Evolutionary conservation across 495 filamentous ascomycete genomes (phyloP).

Genomic region (Podospora australis): DNA sequence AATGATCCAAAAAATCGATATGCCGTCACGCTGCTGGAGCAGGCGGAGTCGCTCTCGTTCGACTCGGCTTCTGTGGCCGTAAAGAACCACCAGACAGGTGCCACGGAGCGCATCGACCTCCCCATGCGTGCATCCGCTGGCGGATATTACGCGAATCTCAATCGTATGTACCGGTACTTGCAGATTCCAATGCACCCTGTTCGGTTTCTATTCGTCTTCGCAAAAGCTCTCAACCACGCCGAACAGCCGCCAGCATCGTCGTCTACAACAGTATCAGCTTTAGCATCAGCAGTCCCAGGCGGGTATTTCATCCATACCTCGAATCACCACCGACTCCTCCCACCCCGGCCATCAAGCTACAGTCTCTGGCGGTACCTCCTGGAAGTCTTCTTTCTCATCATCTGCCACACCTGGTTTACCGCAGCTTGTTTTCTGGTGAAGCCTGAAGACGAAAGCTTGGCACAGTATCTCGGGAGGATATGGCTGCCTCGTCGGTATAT

Average conservation of each 20-base stretch:
- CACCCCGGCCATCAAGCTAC: slow-evolving; percentile 24
- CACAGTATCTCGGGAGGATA: slow-evolving; percentile 40
- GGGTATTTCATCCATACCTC: slow-evolving; percentile 41
- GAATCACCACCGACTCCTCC: slow-evolving; percentile 42
- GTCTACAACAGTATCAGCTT: not conserved
- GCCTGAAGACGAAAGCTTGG: slow-evolving; percentile 31
- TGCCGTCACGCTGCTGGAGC: slow-evolving; percentile 43
- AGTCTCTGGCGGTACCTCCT: slow-evolving; percentile 25
- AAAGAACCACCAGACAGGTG: slow-evolving; percentile 11
- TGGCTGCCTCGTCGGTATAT: slow-evolving; percentile 37
- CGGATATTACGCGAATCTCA: slow-evolving; percentile 49
- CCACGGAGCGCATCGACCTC: slow-evolving; percentile 40
- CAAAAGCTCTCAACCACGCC: slow-evolving; percentile 5
- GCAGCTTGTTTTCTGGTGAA: slow-evolving; percentile 40
- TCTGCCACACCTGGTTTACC: slow-evolving; percentile 27
- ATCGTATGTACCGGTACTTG: slow-evolving; percentile 48
- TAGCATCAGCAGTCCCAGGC: not conserved
- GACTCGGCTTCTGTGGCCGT: slow-evolving; percentile 37
- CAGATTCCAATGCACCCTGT: slow-evolving; percentile 38
- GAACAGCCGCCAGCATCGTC: too few species aligned
- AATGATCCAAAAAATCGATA: slow-evolving; percentile 38
- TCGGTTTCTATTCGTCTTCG: slow-evolving; percentile 42
- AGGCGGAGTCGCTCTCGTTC: slow-evolving; percentile 32
- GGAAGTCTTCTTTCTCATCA: slow-evolving; percentile 32
- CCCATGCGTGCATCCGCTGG: slow-evolving; percentile 53